Evolutionary conservation across 2,329 filamentous ascomycete species (phyloP).

Genomic region (Epichloe festucae): DNA sequence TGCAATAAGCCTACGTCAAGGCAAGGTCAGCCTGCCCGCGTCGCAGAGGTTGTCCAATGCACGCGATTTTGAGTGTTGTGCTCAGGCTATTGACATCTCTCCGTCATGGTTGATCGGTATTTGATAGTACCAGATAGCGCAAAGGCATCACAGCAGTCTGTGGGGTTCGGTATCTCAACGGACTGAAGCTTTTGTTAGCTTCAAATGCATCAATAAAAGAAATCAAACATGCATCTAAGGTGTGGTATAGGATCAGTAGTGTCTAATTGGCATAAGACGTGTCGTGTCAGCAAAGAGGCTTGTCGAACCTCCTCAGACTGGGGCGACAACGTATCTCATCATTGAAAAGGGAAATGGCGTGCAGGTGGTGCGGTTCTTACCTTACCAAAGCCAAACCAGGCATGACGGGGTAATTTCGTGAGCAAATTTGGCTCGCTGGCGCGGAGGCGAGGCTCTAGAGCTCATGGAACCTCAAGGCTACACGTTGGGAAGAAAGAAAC

Average conservation of each 20-base stretch:
- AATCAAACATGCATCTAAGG: background rate
- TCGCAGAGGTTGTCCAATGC: too few species aligned
- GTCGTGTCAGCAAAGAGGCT: conserved; percentile 36
- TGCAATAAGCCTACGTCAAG: background rate
- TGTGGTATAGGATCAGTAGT: conserved; percentile 25
- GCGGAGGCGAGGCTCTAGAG: background rate
- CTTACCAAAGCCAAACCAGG: background rate
- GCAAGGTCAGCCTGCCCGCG: background rate
- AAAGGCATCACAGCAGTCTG: conserved; percentile 23
- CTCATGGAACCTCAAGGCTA: background rate
- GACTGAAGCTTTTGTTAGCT: conserved; percentile 2
- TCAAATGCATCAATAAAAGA: background rate
- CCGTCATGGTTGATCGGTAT: conserved; percentile 30
- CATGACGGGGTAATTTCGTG: too few species aligned
- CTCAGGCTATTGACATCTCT: conserved; percentile 21
- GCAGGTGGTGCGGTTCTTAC: background rate
- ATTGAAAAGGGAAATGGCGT: conserved; percentile 9
- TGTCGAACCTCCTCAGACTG: conserved; percentile 36
- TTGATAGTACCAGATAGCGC: conserved; percentile 32
- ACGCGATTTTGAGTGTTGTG: conserved; percentile 5
- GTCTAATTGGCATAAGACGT: conserved; percentile 46
- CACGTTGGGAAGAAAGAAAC: background rate
- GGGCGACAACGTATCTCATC: conserved; percentile 37
- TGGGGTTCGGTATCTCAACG: background rate
- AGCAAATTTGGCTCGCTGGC: background rate